phyloP scores from a whole-genome alignment of 2,329 filamentous ascomycete species.

The Cladosporium sp. region DNA sequence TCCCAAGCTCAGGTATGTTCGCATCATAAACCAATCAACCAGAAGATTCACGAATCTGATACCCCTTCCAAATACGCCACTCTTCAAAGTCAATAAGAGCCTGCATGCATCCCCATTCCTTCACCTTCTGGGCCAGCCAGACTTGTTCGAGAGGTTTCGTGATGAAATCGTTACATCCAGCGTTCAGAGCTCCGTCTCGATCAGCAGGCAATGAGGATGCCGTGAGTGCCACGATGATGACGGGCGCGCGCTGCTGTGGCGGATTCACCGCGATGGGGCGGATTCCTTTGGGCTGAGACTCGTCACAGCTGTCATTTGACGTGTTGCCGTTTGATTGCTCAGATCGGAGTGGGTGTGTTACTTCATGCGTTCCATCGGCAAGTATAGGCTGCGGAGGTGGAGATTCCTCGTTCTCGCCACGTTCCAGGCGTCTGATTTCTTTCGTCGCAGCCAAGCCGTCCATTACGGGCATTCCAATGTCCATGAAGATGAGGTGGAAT shows the following conservation, averaged over 20 bases:
- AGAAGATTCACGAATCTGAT: background rate
- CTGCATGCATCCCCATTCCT: constrained; percentile 98
- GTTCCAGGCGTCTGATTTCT: constrained; percentile 26
- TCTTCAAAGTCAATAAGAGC: constrained; percentile 92
- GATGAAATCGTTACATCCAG: constrained; percentile 90
- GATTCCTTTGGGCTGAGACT: constrained; percentile 28
- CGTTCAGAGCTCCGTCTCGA: constrained; percentile 81
- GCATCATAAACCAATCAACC: too few relatives aligned
- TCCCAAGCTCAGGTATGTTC: too few relatives aligned
- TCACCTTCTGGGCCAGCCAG: constrained; percentile 89
- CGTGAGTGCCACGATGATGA: constrained; percentile 90
- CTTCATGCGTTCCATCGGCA: too few relatives aligned
- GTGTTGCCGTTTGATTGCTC: too few relatives aligned
- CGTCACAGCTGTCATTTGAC: constrained; percentile 60
- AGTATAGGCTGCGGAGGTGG: too few relatives aligned
- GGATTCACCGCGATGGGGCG: too few relatives aligned
- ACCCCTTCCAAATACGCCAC: constrained; percentile 83
- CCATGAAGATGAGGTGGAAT: constrained; percentile 48
- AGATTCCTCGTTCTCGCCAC: constrained; percentile 36
- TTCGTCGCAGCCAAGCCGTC: constrained; percentile 28
- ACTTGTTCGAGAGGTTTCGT: constrained; percentile 96
- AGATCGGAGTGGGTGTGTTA: too few relatives aligned
- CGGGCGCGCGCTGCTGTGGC: constrained; percentile 76
- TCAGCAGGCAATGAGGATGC: constrained; percentile 87
- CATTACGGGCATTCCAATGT: constrained; percentile 33